Evolutionary conservation across 257 asterid species (phyloP).

Genomic region (Nicotiana tabacum): DNA sequence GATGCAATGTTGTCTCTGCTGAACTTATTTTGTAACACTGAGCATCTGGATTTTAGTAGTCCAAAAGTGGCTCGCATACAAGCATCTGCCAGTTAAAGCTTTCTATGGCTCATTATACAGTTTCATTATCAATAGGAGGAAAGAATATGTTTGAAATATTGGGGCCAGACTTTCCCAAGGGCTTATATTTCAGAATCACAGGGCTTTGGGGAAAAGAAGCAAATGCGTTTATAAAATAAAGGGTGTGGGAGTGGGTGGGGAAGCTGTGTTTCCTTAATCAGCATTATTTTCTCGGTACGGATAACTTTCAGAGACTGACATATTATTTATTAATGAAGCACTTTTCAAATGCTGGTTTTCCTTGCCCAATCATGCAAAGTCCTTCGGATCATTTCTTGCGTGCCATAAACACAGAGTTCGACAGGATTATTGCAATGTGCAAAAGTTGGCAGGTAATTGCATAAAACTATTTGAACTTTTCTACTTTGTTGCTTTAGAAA

Average conservation of each 20-base stretch:
- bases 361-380: slow-evolving; percentile 99
- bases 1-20: background rate
- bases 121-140: background rate
- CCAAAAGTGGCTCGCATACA: background rate
- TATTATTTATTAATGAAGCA: slow-evolving; percentile 45
- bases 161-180: background rate
- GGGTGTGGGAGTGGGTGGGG: background rate
- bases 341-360: slow-evolving; percentile 99
- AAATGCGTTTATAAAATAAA: background rate
- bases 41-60: background rate
- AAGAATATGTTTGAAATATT: background rate
- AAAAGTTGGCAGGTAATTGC: slow-evolving; percentile 95
- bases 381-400: slow-evolving; percentile 99
- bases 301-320: background rate
- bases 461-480: background rate
- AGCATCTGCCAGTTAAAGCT: background rate
- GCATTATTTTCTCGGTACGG: background rate
- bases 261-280: background rate
- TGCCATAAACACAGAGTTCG: slow-evolving; percentile 94
- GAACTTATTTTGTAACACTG: background rate
- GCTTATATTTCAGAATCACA: background rate
- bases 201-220: background rate
- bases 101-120: background rate
- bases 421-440: slow-evolving; percentile 97
- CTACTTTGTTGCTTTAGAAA: background rate